Evolutionary conservation across 148 eudicot species (phyloP).

Genomic region (Pouteria glomerata): DNA sequence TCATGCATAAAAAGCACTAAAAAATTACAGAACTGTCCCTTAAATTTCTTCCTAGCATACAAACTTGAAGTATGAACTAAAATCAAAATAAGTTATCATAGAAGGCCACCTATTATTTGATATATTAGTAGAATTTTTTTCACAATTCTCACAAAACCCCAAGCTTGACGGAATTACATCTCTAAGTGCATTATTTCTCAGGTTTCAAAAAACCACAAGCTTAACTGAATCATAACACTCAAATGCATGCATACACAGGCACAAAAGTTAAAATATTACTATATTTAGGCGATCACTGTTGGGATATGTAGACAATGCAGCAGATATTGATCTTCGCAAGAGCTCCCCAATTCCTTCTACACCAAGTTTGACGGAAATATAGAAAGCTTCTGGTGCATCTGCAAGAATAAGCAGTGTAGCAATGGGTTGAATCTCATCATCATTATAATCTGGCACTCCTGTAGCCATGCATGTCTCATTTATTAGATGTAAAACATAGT

Average conservation of each 20-base stretch:
- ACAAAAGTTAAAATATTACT: slow-evolving; percentile 31
- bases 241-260: background rate
- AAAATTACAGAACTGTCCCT: too few relatives aligned
- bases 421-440: slow-evolving; percentile 80
- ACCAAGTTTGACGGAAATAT: slow-evolving; percentile 88
- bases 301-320: slow-evolving; percentile 70
- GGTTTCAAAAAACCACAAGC: too few relatives aligned
- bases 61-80: too few relatives aligned
- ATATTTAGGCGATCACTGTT: slow-evolving; percentile 64
- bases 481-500: slow-evolving; percentile 78
- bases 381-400: slow-evolving; percentile 95
- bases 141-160: too few relatives aligned
- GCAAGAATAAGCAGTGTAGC: slow-evolving; percentile 81
- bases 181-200: background rate
- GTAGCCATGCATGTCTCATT: slow-evolving; percentile 54
- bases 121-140: too few relatives aligned
- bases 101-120: too few relatives aligned
- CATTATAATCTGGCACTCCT: slow-evolving; percentile 71
- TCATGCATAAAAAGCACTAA: too few relatives aligned
- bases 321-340: slow-evolving; percentile 68
- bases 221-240: too few relatives aligned
- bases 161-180: too few relatives aligned
- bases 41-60: too few relatives aligned
- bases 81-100: too few relatives aligned
- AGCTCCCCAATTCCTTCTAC: slow-evolving; percentile 82